Evolutionary conservation across 139 green algal species (phyloP).

Genomic region (Micractinium sp.): DNA sequence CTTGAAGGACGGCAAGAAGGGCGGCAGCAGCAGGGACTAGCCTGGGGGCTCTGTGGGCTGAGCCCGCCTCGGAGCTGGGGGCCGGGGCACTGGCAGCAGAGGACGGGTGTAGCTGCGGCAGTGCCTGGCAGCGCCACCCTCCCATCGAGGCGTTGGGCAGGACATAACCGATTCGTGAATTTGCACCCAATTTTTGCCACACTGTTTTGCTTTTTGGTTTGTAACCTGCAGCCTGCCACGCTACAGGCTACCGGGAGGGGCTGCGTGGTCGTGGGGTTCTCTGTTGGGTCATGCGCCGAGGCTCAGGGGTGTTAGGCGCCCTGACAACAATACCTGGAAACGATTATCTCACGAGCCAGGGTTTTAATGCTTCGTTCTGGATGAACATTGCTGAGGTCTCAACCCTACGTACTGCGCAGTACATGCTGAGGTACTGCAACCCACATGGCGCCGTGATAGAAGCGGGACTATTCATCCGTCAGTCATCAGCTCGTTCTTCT

Average conservation of each 20-base stretch:
- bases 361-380: too few species aligned
- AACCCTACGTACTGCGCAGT: too few species aligned
- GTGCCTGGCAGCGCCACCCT: neutral
- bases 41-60: neutral
- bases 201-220: neutral
- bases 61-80: neutral
- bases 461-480: neutral
- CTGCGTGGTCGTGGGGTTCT: too few species aligned
- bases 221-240: neutral
- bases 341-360: too few species aligned
- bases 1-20: slow-evolving; percentile 15
- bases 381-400: too few species aligned
- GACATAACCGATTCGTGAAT: neutral
- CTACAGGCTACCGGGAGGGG: too few species aligned
- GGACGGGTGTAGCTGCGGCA: neutral
- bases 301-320: too few species aligned
- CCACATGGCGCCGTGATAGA: too few species aligned
- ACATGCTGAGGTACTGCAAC: too few species aligned
- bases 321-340: too few species aligned
- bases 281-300: too few species aligned
- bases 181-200: neutral
- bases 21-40: neutral
- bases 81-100: neutral
- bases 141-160: neutral
- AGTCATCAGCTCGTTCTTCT: neutral